A percentile compares a stretch with the other conserved stretches of the same genome.
phyloP scores from a whole-genome alignment of 352 stramenopile species.

The Phytophthora europaea region DNA sequence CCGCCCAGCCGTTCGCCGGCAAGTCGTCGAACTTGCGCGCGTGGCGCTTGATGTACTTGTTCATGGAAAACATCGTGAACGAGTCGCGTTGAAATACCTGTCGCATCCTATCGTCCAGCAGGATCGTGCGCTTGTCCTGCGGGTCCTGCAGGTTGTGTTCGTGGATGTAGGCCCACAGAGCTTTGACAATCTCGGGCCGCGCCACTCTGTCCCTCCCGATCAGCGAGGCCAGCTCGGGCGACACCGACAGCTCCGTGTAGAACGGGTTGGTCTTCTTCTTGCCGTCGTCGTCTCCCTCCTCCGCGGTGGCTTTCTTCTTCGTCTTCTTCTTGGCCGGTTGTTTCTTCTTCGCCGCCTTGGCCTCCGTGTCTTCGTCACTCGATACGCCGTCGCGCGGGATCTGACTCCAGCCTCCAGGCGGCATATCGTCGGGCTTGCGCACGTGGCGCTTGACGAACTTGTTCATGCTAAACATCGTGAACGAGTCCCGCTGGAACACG shows the following conservation, averaged over 20 bases:
- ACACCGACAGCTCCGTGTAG: slow-evolving; percentile 80
- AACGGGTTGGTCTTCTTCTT: slow-evolving; percentile 83
- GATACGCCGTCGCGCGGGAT: slow-evolving; percentile 83
- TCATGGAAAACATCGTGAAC: slow-evolving; percentile 92
- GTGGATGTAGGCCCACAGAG: slow-evolving; percentile 97
- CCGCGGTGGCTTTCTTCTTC: slow-evolving; percentile 42
- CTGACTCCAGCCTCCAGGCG: slow-evolving; percentile 72
- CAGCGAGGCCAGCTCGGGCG: slow-evolving; percentile 80
- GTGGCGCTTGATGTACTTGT: slow-evolving; percentile 92
- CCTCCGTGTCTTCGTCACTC: slow-evolving; percentile 80
- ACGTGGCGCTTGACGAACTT: slow-evolving; percentile 91
- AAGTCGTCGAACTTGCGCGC: slow-evolving; percentile 77
- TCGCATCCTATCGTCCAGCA: slow-evolving; percentile 91
- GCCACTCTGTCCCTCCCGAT: slow-evolving; percentile 87
- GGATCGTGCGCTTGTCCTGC: slow-evolving; percentile 94
- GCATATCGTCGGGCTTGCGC: slow-evolving; percentile 75
- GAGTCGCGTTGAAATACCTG: slow-evolving; percentile 85
- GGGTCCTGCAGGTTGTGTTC: slow-evolving; percentile 96
- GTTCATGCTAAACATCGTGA: slow-evolving; percentile 93
- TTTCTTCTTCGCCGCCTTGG: slow-evolving; percentile 75
- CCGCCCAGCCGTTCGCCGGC: slow-evolving; percentile 72
- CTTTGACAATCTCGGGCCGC: slow-evolving; percentile 94
- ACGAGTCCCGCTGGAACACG: slow-evolving; percentile 84
- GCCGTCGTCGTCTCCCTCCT: slow-evolving; percentile 53
- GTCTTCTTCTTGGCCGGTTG: slow-evolving; percentile 59